Conservation (phyloP, 1,284 basidiomycete genomes). For the Phaffia rhodozyma region DNA sequence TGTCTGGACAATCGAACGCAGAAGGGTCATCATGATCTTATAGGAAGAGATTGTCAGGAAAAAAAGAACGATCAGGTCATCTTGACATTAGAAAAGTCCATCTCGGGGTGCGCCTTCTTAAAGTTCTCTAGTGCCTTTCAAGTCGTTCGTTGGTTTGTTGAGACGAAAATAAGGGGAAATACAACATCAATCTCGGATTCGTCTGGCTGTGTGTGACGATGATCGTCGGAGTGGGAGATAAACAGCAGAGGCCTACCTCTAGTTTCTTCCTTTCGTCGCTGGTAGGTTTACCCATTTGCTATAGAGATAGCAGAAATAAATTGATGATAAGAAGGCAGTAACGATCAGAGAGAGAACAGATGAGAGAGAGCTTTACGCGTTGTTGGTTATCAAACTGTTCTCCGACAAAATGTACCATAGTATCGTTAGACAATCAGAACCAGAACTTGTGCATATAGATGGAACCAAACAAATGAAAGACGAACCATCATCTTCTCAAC, state of each 20-base stretch:
- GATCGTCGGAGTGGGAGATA: not conserved
- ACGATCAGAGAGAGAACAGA: not conserved
- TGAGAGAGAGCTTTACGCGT: conserved; percentile 46
- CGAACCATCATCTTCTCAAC: conserved; percentile 99
- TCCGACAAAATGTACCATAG: too few species aligned
- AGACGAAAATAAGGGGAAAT: not conserved
- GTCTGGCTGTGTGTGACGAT: not conserved
- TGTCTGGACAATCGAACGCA: not conserved
- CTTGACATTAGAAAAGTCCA: conserved; percentile 89
- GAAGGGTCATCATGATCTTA: not conserved
- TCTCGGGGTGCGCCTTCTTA: conserved; percentile 76
- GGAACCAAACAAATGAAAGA: conserved; percentile 2
- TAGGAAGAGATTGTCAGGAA: not conserved
- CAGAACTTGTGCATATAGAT: conserved; percentile 17
- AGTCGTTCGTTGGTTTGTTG: not conserved
- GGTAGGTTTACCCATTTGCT: conserved; percentile 93
- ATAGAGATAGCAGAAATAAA: conserved; percentile 17
- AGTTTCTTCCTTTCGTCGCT: conserved; percentile 81
- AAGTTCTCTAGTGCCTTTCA: conserved; percentile 71
- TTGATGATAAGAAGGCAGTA: conserved; percentile 6
- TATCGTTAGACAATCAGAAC: conserved; percentile 10
- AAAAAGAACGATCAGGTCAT: conserved; percentile 43
- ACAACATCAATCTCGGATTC: too few species aligned
- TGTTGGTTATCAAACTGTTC: conserved; percentile 90
- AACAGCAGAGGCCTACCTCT: conserved; percentile 45